These are phyloP conservation scores for Paraphaeosphaeria minitans DNA, from an alignment of 2,329 filamentous ascomycete genomes.

Conservation along the genomic window DNA sequence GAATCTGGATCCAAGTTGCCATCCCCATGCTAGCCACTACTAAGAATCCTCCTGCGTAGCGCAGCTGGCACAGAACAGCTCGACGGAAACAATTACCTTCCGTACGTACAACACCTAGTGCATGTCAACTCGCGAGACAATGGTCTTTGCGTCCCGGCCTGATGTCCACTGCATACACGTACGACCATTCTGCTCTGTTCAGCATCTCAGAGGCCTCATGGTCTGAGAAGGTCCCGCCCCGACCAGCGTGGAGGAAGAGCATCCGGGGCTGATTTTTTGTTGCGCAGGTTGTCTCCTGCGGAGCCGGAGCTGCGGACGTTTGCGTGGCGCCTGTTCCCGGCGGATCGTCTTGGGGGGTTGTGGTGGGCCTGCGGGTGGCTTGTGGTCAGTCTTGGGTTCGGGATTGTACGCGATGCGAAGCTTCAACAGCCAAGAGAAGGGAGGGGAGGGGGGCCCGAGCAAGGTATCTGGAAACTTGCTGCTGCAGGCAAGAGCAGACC, in stretches of 20 bases:
- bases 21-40: no score
- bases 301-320: neutral
- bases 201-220: constrained; percentile 6
- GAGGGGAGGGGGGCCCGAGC: no score
- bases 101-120: no score
- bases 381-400: neutral
- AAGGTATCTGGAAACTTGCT: neutral
- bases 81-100: no score
- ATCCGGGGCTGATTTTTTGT: constrained; percentile 7
- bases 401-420: neutral
- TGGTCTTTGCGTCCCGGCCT: neutral
- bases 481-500: neutral
- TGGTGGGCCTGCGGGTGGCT: no score
- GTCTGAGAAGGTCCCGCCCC: constrained; percentile 6
- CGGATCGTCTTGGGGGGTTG: no score
- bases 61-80: no score
- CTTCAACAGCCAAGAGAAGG: no score
- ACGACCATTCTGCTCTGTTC: constrained; percentile 1
- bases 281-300: constrained; percentile 9
- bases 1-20: no score
- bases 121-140: neutral
- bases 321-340: no score
- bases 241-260: constrained; percentile 12
- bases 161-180: neutral
- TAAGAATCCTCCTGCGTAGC: no score